A percentile compares a stretch with the other conserved stretches of the same genome.
Evolutionary conservation across 1,284 basidiomycete genomes (phyloP).

Genomic region (Papiliotrema fonsecae): DNA sequence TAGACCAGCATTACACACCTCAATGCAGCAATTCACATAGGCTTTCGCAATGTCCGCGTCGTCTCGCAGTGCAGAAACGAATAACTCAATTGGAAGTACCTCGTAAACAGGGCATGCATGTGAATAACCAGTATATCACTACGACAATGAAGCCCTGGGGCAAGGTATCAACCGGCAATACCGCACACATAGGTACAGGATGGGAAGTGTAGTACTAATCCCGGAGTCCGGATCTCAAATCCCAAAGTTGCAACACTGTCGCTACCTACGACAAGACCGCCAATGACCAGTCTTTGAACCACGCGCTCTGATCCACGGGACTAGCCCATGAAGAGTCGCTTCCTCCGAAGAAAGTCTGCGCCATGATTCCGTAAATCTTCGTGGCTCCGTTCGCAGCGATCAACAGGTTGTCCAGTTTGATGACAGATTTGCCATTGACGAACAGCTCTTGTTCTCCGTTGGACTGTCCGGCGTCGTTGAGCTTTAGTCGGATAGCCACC

Average conservation of each 20-base stretch:
- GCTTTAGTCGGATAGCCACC: conserved; percentile 59
- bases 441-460: conserved; percentile 55
- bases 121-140: neutral
- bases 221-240: too few species aligned
- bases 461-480: conserved; percentile 56
- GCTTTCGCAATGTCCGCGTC: too few species aligned
- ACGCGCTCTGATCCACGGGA: conserved; percentile 56
- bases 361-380: conserved; percentile 58
- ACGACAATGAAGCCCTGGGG: too few species aligned
- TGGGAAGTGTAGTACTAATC: too few species aligned
- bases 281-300: conserved; percentile 63
- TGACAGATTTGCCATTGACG: conserved; percentile 57
- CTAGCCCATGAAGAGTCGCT: conserved; percentile 52
- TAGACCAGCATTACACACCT: too few species aligned
- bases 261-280: conserved; percentile 54
- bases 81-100: too few species aligned
- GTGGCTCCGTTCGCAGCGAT: conserved; percentile 51
- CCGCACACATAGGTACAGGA: neutral
- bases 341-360: conserved; percentile 64
- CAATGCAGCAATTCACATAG: too few species aligned
- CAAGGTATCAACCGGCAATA: neutral
- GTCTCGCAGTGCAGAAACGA: too few species aligned
- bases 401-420: conserved; percentile 54
- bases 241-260: too few species aligned
- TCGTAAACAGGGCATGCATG: neutral